Base-by-base conservation (phyloP, 2,329 filamentous ascomycete species). In the Colletotrichum caudatum region DNA sequence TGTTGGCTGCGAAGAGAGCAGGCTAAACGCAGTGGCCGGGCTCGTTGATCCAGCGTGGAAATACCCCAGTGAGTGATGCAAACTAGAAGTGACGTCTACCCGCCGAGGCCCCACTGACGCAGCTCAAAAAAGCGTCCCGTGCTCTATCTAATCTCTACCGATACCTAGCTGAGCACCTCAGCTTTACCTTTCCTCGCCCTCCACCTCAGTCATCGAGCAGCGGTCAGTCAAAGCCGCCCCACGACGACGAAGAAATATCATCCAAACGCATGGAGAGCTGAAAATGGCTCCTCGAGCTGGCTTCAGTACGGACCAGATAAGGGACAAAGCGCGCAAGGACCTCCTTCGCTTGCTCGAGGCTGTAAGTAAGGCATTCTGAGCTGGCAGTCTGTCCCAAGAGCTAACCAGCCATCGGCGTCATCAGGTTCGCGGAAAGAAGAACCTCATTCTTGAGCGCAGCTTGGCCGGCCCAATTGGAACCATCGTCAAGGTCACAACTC, bases 351-450 rank as follows among this genome's bases (percentile, higher is more conserved):
- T 98, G 77, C 92, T 99, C 73, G 95, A 98, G 89, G 92, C 93
- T 82, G 96, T 99, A 92, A 90, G 94, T 93, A 66, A 74, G 70
- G 66, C 70, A 46, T 46, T 64, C 50, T 39, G 39, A 57, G 18
- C 41, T 58, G 51, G 29, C 53, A 51, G 26, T 41, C n/a, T 54
- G 51, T 35, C 59, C 57, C 46, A 26, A 41, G 51, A 61, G 64
- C 61, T 73, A 50, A 74, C 57, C 51, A 29, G 23, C 46, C 56
- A 39, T 39, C 41, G 44, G 44, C 26, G 58, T 39, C 57, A 50
- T 16, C 79, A 99, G 96, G 94, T 98, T 75, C 93, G 95, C 80
- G 97, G 97, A 76, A 99, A 98, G 89, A 99, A 99, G 88, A 98
- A 98, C 79, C 87, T 99, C 73, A 93, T 99, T 64, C 92, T 99